Evolutionary conservation across 2,329 filamentous ascomycete genomes (phyloP).

Genomic region (Sporothrix brunneoviolacea): DNA sequence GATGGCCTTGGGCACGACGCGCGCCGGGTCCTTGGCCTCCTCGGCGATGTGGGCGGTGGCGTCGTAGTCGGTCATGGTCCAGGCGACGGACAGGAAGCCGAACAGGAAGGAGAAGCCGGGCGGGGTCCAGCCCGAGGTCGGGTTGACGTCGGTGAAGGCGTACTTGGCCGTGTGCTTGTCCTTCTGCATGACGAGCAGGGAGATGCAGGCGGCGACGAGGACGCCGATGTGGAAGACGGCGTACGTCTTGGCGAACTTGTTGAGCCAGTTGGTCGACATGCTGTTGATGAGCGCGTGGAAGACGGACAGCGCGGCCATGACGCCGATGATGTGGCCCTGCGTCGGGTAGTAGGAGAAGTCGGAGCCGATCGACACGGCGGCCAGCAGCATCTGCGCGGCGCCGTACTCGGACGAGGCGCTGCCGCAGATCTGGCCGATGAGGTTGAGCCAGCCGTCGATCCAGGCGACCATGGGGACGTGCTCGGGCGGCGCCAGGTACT

Average conservation of each 20-base stretch:
- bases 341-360: constrained; percentile 42
- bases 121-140: constrained; percentile 46
- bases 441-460: constrained; percentile 43
- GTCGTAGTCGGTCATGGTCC: constrained; percentile 50
- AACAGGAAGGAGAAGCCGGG: constrained; percentile 52
- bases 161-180: constrained; percentile 46
- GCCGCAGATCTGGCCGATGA: constrained; percentile 47
- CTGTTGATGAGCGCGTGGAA: constrained; percentile 48
- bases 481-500: constrained; percentile 42
- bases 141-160: constrained; percentile 48
- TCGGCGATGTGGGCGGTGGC: constrained; percentile 39
- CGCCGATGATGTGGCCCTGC: constrained; percentile 40
- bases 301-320: constrained; percentile 49
- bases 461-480: constrained; percentile 44
- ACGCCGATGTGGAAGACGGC: constrained; percentile 50
- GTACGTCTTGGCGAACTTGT: constrained; percentile 51
- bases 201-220: constrained; percentile 43
- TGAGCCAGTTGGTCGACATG: constrained; percentile 50
- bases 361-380: constrained; percentile 45
- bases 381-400: constrained; percentile 48
- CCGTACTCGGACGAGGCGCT: constrained; percentile 53
- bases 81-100: constrained; percentile 52
- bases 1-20: constrained; percentile 45
- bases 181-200: constrained; percentile 42
- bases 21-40: constrained; percentile 32